These are phyloP conservation scores for Colletotrichum musae DNA, from an alignment of 2,329 filamentous ascomycete genomes.

Conservation along the genomic window DNA sequence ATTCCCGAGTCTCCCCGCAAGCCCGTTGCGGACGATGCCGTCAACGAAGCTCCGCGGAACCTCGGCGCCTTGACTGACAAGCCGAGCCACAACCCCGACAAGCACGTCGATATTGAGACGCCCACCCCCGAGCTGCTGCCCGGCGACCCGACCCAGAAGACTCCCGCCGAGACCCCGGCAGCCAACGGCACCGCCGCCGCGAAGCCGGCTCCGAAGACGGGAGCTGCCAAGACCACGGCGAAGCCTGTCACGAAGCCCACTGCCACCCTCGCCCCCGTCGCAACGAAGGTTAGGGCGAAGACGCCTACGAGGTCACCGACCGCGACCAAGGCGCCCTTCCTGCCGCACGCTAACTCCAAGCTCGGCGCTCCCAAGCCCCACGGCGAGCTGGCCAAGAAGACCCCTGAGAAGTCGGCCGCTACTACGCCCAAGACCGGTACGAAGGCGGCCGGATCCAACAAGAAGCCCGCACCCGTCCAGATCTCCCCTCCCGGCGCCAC, in stretches of 20 bases:
- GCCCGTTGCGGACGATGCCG: conserved; percentile 45
- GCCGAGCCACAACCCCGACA: conserved; percentile 57
- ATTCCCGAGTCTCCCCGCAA: conserved; percentile 59
- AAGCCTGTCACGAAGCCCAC: conserved; percentile 51
- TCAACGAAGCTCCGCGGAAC: conserved; percentile 42
- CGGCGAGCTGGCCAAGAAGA: conserved; percentile 33
- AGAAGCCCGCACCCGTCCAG: conserved; percentile 61
- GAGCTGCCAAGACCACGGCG: conserved; percentile 24
- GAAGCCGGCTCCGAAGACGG: conserved; percentile 44
- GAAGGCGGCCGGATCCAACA: conserved; percentile 52
- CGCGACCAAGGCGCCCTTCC: conserved; percentile 56
- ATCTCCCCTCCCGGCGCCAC: conserved; percentile 54
- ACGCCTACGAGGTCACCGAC: conserved; percentile 54
- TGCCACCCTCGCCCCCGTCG: conserved; percentile 44
- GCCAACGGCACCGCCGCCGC: conserved; percentile 45
- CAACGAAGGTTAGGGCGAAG: conserved; percentile 49
- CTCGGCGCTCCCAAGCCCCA: conserved; percentile 45
- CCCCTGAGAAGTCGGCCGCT: conserved; percentile 53
- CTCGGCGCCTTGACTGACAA: conserved; percentile 48
- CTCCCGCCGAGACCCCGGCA: conserved; percentile 27
- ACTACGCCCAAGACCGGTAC: conserved; percentile 46
- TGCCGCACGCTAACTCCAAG: conserved; percentile 49
- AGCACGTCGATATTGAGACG: conserved; percentile 57
- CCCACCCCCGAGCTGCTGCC: conserved; percentile 49
- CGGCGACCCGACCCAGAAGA: conserved; percentile 46